Percentiles rank a stretch among this genome's conserved stretches.
Conservation (phyloP, 1,284 basidiomycete genomes). For the Volvariella volvacea region DNA sequence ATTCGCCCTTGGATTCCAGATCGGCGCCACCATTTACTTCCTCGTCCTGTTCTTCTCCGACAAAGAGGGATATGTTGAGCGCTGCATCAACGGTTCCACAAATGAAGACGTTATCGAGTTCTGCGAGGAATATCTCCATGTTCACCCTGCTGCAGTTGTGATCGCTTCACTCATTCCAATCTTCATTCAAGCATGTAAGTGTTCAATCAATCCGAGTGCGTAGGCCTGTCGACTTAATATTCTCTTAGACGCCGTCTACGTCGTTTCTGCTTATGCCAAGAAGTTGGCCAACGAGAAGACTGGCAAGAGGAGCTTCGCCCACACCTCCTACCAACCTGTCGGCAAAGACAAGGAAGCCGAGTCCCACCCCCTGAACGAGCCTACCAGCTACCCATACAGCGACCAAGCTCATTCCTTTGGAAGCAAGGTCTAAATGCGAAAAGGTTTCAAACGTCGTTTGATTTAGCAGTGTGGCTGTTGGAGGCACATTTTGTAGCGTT, state of each 20-base stretch:
- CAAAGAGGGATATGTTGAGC: slow-evolving; percentile 14
- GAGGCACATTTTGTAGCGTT: too few species aligned
- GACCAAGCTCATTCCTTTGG: slow-evolving; percentile 10
- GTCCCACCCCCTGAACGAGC: slow-evolving; percentile 3
- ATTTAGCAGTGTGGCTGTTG: neutral
- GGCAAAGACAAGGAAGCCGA: neutral
- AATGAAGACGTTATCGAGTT: slow-evolving; percentile 15
- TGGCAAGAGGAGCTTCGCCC: neutral
- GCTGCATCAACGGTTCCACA: slow-evolving; percentile 18
- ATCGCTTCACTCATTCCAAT: slow-evolving; percentile 24
- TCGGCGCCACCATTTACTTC: slow-evolving; percentile 21
- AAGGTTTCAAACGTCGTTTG: too few species aligned
- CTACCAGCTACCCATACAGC: slow-evolving; percentile 9
- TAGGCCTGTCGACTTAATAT: neutral
- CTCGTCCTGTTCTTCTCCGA: slow-evolving; percentile 22
- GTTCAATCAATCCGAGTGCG: neutral
- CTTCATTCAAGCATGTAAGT: slow-evolving; percentile 28
- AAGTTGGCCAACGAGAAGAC: neutral
- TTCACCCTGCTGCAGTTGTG: slow-evolving; percentile 21
- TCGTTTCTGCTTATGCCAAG: neutral
- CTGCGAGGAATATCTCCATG: slow-evolving; percentile 20
- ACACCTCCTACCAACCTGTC: neutral
- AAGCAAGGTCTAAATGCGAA: slow-evolving; percentile 4
- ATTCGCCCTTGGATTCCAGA: slow-evolving; percentile 19
- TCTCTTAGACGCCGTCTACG: neutral